Conservation (phyloP, 1,284 basidiomycete species). For the Puccinia triticina region DNA sequence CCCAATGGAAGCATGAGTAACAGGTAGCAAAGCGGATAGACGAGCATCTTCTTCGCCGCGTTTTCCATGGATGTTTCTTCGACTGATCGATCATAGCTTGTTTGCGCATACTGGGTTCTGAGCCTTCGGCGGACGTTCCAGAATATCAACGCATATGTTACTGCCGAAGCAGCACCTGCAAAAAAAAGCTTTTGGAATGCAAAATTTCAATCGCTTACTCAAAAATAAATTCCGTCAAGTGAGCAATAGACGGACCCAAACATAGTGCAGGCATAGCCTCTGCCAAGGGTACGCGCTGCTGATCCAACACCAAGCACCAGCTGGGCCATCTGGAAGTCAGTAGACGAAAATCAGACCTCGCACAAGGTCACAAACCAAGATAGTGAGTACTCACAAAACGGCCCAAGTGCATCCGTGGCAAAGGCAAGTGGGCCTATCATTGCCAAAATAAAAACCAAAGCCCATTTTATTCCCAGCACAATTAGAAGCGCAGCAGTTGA, state of each 20-base stretch:
- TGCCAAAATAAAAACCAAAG: conserved; percentile 23
- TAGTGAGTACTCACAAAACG: conserved; percentile 41
- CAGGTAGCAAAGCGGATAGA: conserved; percentile 50
- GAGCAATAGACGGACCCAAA: conserved; percentile 29
- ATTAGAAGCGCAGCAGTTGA: conserved; percentile 28
- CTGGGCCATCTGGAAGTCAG: conserved; percentile 37
- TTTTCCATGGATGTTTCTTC: conserved; percentile 45
- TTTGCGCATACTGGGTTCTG: conserved; percentile 23
- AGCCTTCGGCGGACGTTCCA: conserved; percentile 31
- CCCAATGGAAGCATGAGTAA: conserved; percentile 40
- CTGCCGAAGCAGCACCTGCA: conserved; percentile 25
- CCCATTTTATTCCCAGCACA: conserved; percentile 39
- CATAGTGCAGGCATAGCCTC: conserved; percentile 43
- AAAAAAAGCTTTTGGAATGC: conserved; percentile 22
- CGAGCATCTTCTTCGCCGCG: conserved; percentile 46
- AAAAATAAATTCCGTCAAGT: neutral
- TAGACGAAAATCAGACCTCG: neutral
- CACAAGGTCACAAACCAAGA: neutral
- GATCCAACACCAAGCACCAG: conserved; percentile 51
- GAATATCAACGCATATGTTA: conserved; percentile 38
- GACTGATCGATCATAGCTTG: conserved; percentile 9
- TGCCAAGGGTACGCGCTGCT: conserved; percentile 31
- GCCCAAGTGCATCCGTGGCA: conserved; percentile 26
- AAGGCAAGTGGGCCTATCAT: conserved; percentile 40
- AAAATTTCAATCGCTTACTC: neutral